Evolutionary conservation across 306 rosid genomes (phyloP), one percentile per base, ranked within the genome.

Genomic region (Trichosanthes truncata): DNA sequence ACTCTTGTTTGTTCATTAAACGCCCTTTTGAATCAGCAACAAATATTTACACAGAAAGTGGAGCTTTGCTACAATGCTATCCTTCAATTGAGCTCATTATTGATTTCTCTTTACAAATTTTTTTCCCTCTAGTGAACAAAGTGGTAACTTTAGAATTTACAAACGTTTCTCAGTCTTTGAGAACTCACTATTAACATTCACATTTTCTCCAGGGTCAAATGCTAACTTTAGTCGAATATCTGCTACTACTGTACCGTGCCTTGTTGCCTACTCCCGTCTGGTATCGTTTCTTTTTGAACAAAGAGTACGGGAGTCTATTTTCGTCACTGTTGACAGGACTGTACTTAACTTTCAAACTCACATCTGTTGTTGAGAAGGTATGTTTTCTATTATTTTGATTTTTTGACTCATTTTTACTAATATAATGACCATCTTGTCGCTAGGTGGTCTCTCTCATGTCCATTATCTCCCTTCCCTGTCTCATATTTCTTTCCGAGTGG

Each of bases 221-320:
- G 97, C 89, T 95, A 74, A 95, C 97, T 83, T 82, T 93, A 82
- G 84, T 93, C 74, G 99, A 95, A 84, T 95, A 95, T 85, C 80
- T 93, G 55, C 90, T 95, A 67, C 87, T 95, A 78, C 87, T 95
- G 78, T 95, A 95, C 88, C 97, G 97, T 76, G 97, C 99, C 78
- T 86, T 95, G 82, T 77, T 95, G 90, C 99, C 99, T 56, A 88
- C 99, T 11, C 96, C 99, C 17, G 96, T 95, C 65, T 95, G 99
- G 99, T 95, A 95, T 79, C 97, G 97, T n/a, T 95, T 95, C 91
- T 95, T 95, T 84, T 88, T 95, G 85, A 95, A 95, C 91, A 95
- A 95, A 82, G 99, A 95, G 88, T 93, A 95, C 35, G 98, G 98
- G 71, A 95, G 97, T 81, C 89, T 95, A 80, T 95, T 95, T 85